Evolutionary conservation across 129 eudicot genomes (phyloP).

Genomic region (Lactuca saligna): DNA sequence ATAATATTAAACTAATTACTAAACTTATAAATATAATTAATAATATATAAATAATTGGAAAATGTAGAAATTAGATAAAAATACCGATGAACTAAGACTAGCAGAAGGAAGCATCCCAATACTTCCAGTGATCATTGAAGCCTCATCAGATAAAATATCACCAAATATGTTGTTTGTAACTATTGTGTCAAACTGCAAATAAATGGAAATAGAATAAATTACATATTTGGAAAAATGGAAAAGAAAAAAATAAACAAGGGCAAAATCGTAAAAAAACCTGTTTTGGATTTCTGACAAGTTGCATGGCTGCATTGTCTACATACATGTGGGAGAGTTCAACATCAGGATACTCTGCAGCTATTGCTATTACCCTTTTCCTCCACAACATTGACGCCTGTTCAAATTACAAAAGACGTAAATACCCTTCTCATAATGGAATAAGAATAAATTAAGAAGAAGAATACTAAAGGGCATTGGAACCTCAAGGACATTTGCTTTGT

Average conservation of each 20-base stretch:
- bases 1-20: not conserved
- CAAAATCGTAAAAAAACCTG: constrained; percentile 42
- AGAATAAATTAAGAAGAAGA: not conserved
- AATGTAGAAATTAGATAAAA: not conserved
- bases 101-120: constrained; percentile 99
- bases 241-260: not conserved
- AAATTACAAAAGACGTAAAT: too few species aligned
- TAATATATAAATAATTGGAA: not conserved
- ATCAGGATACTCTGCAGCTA: constrained; percentile 86
- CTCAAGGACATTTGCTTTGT: constrained; percentile 98
- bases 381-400: constrained; percentile 87
- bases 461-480: constrained; percentile 30
- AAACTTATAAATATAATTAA: not conserved
- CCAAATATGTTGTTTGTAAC: constrained; percentile 96
- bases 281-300: constrained; percentile 88
- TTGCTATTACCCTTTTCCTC: constrained; percentile 74
- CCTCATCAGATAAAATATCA: constrained; percentile 93
- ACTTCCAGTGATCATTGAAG: constrained; percentile 94
- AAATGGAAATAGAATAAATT: constrained; percentile 1
- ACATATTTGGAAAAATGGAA: not conserved
- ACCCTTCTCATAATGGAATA: not conserved
- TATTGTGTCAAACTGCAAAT: constrained; percentile 91
- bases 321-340: constrained; percentile 96
- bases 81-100: constrained; percentile 78
- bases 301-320: constrained; percentile 99